Evolutionary conservation across 495 filamentous ascomycete species (phyloP), one percentile per base, ranked within the genome.

Genomic region (Pseudevernia furfuracea): DNA sequence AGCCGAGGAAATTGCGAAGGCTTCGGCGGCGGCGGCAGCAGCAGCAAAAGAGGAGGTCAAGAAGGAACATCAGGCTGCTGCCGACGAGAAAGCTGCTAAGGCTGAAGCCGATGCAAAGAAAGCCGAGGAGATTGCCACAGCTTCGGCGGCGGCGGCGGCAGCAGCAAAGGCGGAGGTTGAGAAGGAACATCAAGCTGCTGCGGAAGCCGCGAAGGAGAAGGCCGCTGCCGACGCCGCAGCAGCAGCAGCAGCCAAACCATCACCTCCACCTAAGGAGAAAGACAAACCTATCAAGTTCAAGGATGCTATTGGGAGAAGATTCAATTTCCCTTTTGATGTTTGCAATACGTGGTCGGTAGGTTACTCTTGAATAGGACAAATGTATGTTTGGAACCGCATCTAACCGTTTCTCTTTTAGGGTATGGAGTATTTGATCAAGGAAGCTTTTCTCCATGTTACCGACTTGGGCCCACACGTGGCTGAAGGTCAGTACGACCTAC

Each of bases 391-490:
- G 11, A 43, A 60, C 25, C 15, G 32, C 17, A 25, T 17, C 15
- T 60, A n/a, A 53, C 11, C 19, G n/a, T 6, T 37, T 32, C n/a
- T 41, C 57, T 48, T 69, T 15, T 69, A 92, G 89, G 88, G 88
- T 11, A 92, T 93, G 88, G 88, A 93, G 73, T 84, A 87, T 23
- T 80, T 96, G 30, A 94, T 96, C 73, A 87, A 88, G 69, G 89
- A 94, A 79, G 90, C 90, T 28, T 96, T 96, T 70, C 74, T 90
- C 53, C 89, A 94, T 67, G 88, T 96, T 55, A 90, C 92, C 46
- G 82, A 87, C 17, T 87, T 93, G 65, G 89, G 89, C 12, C 86
- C 86, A 46, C 89, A 92, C 69, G 91, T 96, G 25, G 88, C 86
- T 48, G 85, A 90, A 59, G 89, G 89, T 1, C 89, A 92, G 71